A percentile compares a stretch with the other conserved stretches of the same genome.
These are phyloP conservation scores for Wickerhamomyces subpelliculosus DNA, from an alignment of 805 yeast genomes.

Conservation along the genomic window DNA sequence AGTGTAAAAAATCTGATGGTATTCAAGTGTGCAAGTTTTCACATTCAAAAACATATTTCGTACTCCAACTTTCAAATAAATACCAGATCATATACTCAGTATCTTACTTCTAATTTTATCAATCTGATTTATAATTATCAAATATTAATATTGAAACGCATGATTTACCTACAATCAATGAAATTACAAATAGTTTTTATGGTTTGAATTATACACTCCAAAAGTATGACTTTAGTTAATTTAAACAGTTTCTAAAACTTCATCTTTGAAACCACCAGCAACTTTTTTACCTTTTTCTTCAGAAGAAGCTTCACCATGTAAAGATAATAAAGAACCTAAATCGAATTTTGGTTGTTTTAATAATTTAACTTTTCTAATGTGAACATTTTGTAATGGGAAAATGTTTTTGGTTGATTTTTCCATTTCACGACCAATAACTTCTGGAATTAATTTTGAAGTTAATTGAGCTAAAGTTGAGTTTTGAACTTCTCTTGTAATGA, in stretches of 20 bases:
- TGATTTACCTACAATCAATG: not conserved
- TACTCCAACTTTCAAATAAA: no score
- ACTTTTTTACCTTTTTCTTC: conserved; percentile 97
- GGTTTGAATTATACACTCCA: no score
- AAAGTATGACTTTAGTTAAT: not conserved
- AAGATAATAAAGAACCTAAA: conserved; percentile 89
- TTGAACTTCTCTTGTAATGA: conserved; percentile 93
- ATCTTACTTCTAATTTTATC: no score
- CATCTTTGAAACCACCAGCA: conserved; percentile 91
- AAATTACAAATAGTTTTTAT: conserved; percentile 2
- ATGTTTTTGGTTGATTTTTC: conserved; percentile 92
- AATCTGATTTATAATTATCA: no score
- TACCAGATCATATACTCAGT: no score
- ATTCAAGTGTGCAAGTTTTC: no score
- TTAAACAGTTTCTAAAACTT: conserved; percentile 92
- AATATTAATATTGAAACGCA: not conserved
- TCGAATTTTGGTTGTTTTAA: conserved; percentile 99
- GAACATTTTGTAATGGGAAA: conserved; percentile 97
- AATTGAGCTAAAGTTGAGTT: conserved; percentile 94
- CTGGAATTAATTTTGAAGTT: conserved; percentile 96
- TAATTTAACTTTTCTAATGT: conserved; percentile 97
- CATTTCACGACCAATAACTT: conserved; percentile 97
- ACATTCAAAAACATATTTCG: no score
- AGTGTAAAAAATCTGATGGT: not conserved
- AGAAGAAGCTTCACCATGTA: conserved; percentile 89